Conservation (phyloP, 2,329 filamentous ascomycete species). For the Sporothrix inflata region DNA sequence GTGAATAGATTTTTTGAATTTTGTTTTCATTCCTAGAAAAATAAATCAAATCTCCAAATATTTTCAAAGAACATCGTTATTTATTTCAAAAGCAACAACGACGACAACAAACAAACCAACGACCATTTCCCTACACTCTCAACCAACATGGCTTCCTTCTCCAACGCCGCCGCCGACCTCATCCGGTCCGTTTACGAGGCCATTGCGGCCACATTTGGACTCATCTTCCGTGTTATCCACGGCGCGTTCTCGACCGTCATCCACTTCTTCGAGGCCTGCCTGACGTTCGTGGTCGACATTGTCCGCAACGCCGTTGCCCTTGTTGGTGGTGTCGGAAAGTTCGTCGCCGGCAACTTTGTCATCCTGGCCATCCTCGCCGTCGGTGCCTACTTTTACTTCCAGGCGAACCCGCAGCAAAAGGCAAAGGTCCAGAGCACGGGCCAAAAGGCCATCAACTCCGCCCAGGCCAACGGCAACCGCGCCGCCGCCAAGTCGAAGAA, state of each 20-base stretch:
- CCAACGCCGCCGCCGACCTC: slow-evolving; percentile 13
- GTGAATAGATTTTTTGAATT: background rate
- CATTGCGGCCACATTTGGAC: background rate
- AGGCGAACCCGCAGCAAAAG: slow-evolving; percentile 17
- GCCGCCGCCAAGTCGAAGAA: slow-evolving; percentile 2
- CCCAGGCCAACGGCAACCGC: background rate
- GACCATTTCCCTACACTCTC: background rate
- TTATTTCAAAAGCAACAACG: background rate
- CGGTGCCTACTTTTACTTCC: slow-evolving; percentile 9
- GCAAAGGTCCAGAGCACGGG: slow-evolving; percentile 1
- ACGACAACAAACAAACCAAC: background rate
- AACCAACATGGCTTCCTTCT: slow-evolving; percentile 8
- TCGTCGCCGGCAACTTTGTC: slow-evolving; percentile 19
- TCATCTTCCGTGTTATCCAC: slow-evolving; percentile 20
- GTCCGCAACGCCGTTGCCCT: background rate
- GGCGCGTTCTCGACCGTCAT: background rate
- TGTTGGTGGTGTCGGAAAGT: slow-evolving; percentile 21
- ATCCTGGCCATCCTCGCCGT: slow-evolving; percentile 12
- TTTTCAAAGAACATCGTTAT: too few species aligned
- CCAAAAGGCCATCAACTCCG: background rate
- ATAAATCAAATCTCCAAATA: too few species aligned
- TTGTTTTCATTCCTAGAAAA: background rate
- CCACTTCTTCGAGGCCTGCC: background rate
- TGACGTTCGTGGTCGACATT: background rate
- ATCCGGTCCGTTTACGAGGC: slow-evolving; percentile 25